Evolutionary conservation across 345 rosid genomes (phyloP), one percentile per base, ranked within the genome.

Genomic region (Garcia nutans): DNA sequence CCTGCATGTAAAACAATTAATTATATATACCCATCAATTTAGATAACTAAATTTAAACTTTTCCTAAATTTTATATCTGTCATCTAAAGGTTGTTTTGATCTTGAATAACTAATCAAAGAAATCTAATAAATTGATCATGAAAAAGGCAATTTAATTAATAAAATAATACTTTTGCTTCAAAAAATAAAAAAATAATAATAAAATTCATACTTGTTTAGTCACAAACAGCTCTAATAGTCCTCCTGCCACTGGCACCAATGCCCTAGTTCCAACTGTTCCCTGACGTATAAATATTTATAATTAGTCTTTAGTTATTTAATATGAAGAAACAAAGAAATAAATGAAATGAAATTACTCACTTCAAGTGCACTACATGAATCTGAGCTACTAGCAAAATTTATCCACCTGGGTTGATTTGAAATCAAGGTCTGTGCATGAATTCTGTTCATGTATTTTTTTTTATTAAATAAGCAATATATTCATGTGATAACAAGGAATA

Each of bases 211-310:
- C 97, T 85, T 90, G 92, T 88, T 91, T 90, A 12, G 88, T 75
- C 41, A 85, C 90, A 76, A 91, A 93, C 37, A 93, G 87, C 87
- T 93, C 99, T 44, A 95, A 75, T 41, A 95, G 74, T 70, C 93
- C 97, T 84, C 92, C 97, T 3, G 95, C 67, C 19, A 91, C 82
- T 26, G 97, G 99, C 76, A 93, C 80, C 88, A 93, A 83, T 79
- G 87, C 91, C 87, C 88, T 91, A n/a, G 96, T 92, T 68, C 97
- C 93, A 33, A 83, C 79, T 47, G 86, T 78, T 73, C 87, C 96
- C 97, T 94, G 87, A 6, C 41, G 41, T 37, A 37, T 37, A 37
- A 37, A 37, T 37, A 37, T 37, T 37, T 37, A 37, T 37, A 37
- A 3, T 37, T 33, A 33, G 41, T 37, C 41, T 37, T 37, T 37